phyloP scores from a whole-genome alignment of 2,329 filamentous ascomycete genomes.

The Aspergillus luchuensis region DNA sequence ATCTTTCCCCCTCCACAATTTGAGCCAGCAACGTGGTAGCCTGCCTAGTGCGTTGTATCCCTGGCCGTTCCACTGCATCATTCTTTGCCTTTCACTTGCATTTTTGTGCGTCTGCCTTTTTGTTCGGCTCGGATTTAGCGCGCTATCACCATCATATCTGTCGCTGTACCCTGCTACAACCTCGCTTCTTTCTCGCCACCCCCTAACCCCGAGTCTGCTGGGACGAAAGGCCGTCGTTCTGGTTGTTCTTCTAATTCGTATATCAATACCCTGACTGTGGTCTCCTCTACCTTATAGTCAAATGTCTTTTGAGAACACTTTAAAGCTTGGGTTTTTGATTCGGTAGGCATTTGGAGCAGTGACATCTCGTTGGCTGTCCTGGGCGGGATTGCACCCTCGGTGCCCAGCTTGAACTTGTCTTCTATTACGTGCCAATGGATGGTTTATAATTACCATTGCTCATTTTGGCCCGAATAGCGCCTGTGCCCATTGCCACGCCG shows the following conservation, averaged over 20 bases:
- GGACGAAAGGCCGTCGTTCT: conserved; percentile 4
- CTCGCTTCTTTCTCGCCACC: conserved; percentile 3
- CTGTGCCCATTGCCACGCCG: neutral
- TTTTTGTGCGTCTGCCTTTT: conserved; percentile 15
- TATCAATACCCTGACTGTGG: neutral
- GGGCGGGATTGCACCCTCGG: neutral
- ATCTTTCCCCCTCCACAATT: conserved; percentile 7
- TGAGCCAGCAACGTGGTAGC: conserved; percentile 21
- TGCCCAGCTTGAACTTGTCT: neutral
- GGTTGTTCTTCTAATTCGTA: neutral
- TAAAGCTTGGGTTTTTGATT: neutral
- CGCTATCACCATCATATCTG: conserved; percentile 19
- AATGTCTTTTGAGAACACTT: neutral
- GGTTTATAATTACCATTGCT: neutral
- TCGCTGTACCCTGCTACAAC: conserved; percentile 3
- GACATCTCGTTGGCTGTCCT: neutral
- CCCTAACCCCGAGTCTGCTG: neutral
- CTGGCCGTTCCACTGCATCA: conserved; percentile 22
- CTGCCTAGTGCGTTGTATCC: conserved; percentile 16
- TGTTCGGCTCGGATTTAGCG: conserved; percentile 20
- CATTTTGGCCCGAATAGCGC: neutral
- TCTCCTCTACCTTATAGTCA: neutral
- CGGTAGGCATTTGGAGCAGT: conserved; percentile 1
- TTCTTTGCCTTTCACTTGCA: conserved; percentile 17
- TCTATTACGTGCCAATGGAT: neutral